Base-by-base conservation (phyloP, 179 eudicot genomes). In the Actinidia arguta region DNA sequence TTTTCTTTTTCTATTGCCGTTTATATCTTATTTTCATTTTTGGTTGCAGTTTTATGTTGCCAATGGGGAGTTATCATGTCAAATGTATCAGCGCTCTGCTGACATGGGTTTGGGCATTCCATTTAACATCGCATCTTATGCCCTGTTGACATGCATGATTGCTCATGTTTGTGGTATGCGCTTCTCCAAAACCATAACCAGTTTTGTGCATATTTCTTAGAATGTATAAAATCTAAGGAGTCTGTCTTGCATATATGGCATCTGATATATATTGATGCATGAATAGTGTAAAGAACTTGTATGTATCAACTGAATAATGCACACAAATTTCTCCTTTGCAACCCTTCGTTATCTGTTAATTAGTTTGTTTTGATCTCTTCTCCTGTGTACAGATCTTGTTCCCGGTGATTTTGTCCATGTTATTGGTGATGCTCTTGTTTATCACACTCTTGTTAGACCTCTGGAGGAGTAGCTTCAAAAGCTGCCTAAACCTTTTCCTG, bases 21-120 rank as follows among this genome's bases (percentile, higher is more conserved):
- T 5, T 71, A 44, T 61, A 14, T 36, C n/a, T 14, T 36, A 66
- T 5, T 4, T 55, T 24, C 73, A n/a, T 59, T 27, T 31, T 50
- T 59, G 63, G 81, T 7, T 83, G 86, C 95, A 95, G 98, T 96
- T 96, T 80, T 95, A 92, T 85, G 96, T 96, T 59, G 93, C 95
- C 86, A 92, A 93, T n/a, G 97, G 99, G 50, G 98, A 96, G 85
- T 80, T 96, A 77, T 95, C 97, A 2, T 95, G 99, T 87, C 99
- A 92, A 83, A 95, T 95, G 99, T 96, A 96, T 86, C 99, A 96
- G 87, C 95, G 97, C 18, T 96, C 99, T 74, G 99, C 99, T 81
- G 99, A 96, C 86, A 91, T 95, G 98, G 99, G 98, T 76, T 90
- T 95, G 27, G 98, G 99, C n/a, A 96, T 95, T 70, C 99, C 99